Evolutionary conservation across 225 moss, liverwort and hornwort genomes (phyloP), one percentile per base, ranked within the genome.

Genomic region (Takakia lepidozioides): DNA sequence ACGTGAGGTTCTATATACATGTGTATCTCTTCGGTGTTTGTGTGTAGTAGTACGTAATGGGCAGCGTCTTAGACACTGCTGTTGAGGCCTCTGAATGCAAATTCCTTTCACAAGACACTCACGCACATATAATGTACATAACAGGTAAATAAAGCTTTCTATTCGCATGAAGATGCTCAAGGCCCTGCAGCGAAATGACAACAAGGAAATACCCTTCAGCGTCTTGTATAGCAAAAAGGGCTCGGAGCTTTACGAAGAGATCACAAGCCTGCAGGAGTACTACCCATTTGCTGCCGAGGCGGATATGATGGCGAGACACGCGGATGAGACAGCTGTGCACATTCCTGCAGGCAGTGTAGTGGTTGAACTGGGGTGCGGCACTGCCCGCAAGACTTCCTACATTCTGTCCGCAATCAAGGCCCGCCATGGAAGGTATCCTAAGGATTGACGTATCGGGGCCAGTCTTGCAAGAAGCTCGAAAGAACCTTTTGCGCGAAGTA

Each of bases 321-420:
- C 64, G 1, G 46, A 61, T 3, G 73, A 86, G 24, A 76, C 86
- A 1, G 74, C 69, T 8, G 43, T 43, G 1, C 64, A 63, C 19
- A 79, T 93, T 41, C 81, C 81, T 2, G 44, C 67, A n/a, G 67
- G 55, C 0, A 88, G 81, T 46, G 70, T 93, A 18, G 53, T 88
- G 22, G 88, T 83, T 52, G 88, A 93, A 65, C 85, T 93, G n/a
- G 93, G 93, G 0, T 93, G 93, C 24, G 93, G 93, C 28, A 86
- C 88, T 25, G 88, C 88, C 28, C 69, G 61, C 25, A 93, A 93
- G 50, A 89, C 93, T 4, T 45, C 71, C 9, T 69, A 73, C 29
- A 28, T 93, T n/a, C 67, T 88, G 28, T 75, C 63, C 11, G 81
- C 83, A 19, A 52, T 86, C 18, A 70, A 75, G 22, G 52, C 68